Conservation (phyloP, 768 basidiomycete species). For the Lyophyllum shimeji region DNA sequence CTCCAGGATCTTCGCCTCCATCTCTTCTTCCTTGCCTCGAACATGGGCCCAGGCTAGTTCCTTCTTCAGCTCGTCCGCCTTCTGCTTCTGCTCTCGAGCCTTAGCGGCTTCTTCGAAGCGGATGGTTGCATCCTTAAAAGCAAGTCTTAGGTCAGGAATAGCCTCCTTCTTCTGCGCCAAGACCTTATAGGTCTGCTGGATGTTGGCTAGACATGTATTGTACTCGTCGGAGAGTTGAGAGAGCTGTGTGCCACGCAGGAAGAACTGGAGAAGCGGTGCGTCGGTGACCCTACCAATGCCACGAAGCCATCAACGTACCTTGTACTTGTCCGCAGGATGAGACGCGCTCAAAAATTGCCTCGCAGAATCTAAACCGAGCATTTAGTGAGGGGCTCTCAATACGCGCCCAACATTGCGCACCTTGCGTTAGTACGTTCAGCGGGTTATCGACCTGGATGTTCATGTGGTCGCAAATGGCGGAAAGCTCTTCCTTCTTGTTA, state of each 20-base stretch:
- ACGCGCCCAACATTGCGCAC: conserved; percentile 26
- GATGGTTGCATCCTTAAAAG: conserved; percentile 53
- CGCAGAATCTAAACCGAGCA: conserved; percentile 49
- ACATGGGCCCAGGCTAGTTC: conserved; percentile 91
- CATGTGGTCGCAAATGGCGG: conserved; percentile 91
- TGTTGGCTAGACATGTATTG: conserved; percentile 69
- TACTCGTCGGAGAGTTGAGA: conserved; percentile 88
- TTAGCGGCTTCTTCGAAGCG: conserved; percentile 74
- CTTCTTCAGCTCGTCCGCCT: conserved; percentile 68
- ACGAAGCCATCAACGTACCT: conserved; percentile 41
- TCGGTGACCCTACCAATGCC: neutral
- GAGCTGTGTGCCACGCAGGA: conserved; percentile 91
- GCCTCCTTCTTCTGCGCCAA: conserved; percentile 72
- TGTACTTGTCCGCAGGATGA: conserved; percentile 83
- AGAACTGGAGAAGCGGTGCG: conserved; percentile 57
- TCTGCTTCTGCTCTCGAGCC: conserved; percentile 68
- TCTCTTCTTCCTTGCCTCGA: conserved; percentile 61
- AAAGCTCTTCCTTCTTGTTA: conserved; percentile 80
- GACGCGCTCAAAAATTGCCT: conserved; percentile 86
- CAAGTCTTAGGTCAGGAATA: conserved; percentile 70
- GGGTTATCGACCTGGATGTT: conserved; percentile 97
- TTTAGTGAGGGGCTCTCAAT: neutral
- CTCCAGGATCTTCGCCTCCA: conserved; percentile 36
- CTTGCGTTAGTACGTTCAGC: conserved; percentile 91
- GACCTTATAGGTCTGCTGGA: conserved; percentile 63